Percentiles rank a stretch among this genome's conserved stretches.
Conservation (phyloP, 1,139 yeast species). For the Hansenula sp. region DNA sequence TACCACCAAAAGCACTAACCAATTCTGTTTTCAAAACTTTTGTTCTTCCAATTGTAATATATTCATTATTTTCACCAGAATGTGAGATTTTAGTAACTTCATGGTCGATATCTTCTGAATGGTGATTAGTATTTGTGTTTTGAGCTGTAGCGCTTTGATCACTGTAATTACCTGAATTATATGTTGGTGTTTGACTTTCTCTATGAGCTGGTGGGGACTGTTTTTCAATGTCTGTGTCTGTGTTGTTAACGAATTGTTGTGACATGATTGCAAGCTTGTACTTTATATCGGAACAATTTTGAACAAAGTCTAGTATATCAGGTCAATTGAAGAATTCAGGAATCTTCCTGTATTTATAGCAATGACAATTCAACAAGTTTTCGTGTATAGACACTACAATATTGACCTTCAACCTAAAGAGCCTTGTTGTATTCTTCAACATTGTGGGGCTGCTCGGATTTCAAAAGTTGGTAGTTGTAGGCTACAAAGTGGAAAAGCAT, state of each 20-base stretch:
- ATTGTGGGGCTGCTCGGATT: too few species aligned
- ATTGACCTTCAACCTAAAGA: too few species aligned
- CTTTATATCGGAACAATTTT: too few species aligned
- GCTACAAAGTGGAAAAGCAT: too few species aligned
- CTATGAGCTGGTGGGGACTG: not conserved
- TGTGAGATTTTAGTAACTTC: constrained; percentile 27
- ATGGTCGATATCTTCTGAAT: constrained; percentile 10
- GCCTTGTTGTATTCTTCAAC: too few species aligned
- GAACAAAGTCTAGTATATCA: too few species aligned
- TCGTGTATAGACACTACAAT: too few species aligned
- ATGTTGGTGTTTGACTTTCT: not conserved
- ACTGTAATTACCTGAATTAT: not conserved
- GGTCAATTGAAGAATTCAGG: too few species aligned
- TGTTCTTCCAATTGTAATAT: constrained; percentile 69
- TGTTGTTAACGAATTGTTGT: not conserved
- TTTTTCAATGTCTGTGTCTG: not conserved
- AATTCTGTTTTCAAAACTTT: constrained; percentile 58
- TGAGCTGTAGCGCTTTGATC: not conserved
- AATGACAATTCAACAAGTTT: too few species aligned
- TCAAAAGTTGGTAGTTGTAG: too few species aligned
- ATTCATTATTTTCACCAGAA: constrained; percentile 44
- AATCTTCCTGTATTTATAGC: too few species aligned
- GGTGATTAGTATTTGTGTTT: not conserved
- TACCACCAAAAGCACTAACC: constrained; percentile 57
- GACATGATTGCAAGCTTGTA: too few species aligned